Conservation (phyloP, 495 filamentous ascomycete genomes). For the Podospora conica region DNA sequence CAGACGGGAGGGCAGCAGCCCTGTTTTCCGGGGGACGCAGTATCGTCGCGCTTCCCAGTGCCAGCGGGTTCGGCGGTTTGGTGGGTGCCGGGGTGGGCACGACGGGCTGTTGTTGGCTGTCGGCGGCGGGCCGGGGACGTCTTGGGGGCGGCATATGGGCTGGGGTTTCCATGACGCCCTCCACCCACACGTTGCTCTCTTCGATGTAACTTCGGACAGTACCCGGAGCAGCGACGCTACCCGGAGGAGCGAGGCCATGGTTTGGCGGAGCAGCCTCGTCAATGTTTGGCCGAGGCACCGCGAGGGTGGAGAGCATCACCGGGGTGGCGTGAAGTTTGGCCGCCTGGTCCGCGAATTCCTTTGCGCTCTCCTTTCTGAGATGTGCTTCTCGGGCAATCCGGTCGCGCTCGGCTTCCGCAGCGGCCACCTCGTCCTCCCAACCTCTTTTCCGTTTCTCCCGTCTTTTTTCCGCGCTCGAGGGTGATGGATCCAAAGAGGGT, state of each 20-base stretch:
- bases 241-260: too few species aligned
- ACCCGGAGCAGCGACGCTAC: too few species aligned
- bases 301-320: neutral
- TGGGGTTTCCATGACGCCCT: conserved; percentile 25
- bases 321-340: conserved; percentile 2
- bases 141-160: neutral
- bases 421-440: conserved; percentile 16
- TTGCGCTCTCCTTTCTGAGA: conserved; percentile 9
- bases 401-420: conserved; percentile 14
- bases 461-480: neutral
- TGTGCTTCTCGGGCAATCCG: conserved; percentile 13
- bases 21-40: neutral
- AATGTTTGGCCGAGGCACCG: neutral
- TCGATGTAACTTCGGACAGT: conserved; percentile 30
- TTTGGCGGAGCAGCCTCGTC: neutral
- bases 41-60: neutral
- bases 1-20: neutral
- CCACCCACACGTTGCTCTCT: conserved; percentile 31
- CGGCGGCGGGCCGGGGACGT: neutral
- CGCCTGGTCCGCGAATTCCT: conserved; percentile 2
- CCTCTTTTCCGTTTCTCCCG: conserved; percentile 11
- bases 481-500: neutral
- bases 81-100: neutral
- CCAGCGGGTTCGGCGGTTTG: neutral
- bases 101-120: neutral